These are phyloP conservation scores for Ceratobasidium sp. DNA, from an alignment of 1,284 basidiomycete species.

Conservation along the genomic window DNA sequence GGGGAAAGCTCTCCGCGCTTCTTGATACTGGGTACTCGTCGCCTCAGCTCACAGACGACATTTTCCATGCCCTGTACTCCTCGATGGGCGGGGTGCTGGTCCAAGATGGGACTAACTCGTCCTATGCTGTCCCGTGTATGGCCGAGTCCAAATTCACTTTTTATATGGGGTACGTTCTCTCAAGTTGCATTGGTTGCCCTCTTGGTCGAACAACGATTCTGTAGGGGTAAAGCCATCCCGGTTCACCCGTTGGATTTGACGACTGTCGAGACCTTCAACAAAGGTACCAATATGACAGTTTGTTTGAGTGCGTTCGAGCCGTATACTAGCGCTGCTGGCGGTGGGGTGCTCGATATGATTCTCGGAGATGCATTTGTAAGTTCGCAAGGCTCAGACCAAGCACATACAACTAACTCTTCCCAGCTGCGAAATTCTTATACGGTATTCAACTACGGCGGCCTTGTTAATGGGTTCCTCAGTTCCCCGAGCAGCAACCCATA, in stretches of 20 bases:
- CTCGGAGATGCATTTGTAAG: constrained; percentile 8
- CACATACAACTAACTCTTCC: background rate
- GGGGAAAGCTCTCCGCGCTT: background rate
- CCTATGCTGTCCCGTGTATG: constrained; percentile 4
- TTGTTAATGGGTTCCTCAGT: background rate
- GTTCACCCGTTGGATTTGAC: constrained; percentile 12
- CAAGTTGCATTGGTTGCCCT: background rate
- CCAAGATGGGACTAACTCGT: background rate
- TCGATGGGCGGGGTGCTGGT: constrained; percentile 3
- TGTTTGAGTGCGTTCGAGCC: background rate
- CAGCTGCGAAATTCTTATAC: constrained; percentile 21
- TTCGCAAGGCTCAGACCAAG: background rate
- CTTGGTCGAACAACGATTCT: background rate
- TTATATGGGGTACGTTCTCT: constrained; percentile 11
- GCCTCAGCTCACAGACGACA: constrained; percentile 7
- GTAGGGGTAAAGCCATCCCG: background rate
- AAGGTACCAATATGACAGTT: background rate
- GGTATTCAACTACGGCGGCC: constrained; percentile 2
- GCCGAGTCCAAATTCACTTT: constrained; percentile 9
- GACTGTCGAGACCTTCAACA: background rate
- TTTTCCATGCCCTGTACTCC: constrained; percentile 5
- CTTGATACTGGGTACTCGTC: constrained; percentile 19
- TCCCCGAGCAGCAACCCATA: background rate
- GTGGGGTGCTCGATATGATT: background rate
- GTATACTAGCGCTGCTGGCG: background rate